A percentile compares a stretch with the other conserved stretches of the same genome.
Conservation (phyloP, 305 asterid species). For the Lippia alba region DNA sequence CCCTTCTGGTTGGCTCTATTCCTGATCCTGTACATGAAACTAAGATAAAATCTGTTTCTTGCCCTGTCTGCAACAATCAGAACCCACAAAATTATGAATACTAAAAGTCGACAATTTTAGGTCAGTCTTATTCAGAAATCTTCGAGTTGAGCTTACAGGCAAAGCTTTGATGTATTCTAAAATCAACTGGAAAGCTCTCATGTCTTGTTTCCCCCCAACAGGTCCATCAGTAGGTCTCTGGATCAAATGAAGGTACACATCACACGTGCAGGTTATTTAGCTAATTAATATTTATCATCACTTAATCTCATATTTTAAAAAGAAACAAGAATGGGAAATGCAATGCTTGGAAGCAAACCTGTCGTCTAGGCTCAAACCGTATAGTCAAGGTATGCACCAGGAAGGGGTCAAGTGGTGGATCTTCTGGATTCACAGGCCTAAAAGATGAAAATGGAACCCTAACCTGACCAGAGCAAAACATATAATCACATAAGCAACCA, state of each 20-base stretch:
- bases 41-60: constrained; percentile 91
- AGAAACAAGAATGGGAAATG: background rate
- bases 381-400: constrained; percentile 91
- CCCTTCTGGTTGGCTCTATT: constrained; percentile 79
- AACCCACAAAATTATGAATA: constrained; percentile 26
- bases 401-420: constrained; percentile 94
- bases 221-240: constrained; percentile 77
- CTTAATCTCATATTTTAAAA: background rate
- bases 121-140: constrained; percentile 19
- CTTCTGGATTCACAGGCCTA: constrained; percentile 87
- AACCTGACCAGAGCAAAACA: constrained; percentile 54
- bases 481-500: constrained; percentile 7
- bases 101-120: background rate
- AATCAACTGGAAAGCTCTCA: constrained; percentile 93
- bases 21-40: constrained; percentile 98
- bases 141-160: constrained; percentile 65
- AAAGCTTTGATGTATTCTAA: constrained; percentile 93
- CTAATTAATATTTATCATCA: background rate
- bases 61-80: constrained; percentile 82
- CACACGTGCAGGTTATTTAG: constrained; percentile 1
- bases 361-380: constrained; percentile 96
- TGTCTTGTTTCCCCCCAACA: constrained; percentile 68
- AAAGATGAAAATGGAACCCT: constrained; percentile 94
- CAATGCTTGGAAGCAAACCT: constrained; percentile 52
- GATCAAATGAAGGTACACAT: constrained; percentile 25